Conservation (phyloP, 352 stramenopile species). For the Aphanomyces invadans region DNA sequence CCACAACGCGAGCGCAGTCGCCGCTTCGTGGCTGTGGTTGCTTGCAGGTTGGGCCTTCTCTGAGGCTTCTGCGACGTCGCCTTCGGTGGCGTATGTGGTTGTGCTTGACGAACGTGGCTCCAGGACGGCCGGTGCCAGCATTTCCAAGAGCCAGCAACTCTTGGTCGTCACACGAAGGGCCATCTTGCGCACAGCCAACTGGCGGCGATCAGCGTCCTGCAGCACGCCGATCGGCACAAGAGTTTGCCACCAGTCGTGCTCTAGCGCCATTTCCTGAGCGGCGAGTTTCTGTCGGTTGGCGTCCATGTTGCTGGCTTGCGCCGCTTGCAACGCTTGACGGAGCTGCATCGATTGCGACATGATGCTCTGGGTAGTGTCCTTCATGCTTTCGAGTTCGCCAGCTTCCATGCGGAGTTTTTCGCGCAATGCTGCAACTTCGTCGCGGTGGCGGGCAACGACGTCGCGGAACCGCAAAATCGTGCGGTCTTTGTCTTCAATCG, state of each 20-base stretch:
- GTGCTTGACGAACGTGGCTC: no score
- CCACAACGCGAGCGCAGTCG: background rate
- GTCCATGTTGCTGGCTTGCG: conserved; percentile 57
- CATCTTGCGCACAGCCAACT: background rate
- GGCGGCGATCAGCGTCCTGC: conserved; percentile 60
- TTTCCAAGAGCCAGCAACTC: background rate
- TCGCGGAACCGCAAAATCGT: conserved; percentile 78
- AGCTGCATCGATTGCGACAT: conserved; percentile 70
- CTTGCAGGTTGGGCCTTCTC: no score
- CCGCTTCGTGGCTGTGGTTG: background rate
- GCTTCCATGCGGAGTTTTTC: conserved; percentile 61
- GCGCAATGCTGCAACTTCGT: conserved; percentile 68
- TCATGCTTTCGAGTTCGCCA: conserved; percentile 61
- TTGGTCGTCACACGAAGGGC: background rate
- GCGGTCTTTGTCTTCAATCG: conserved; percentile 68
- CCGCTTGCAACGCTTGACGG: conserved; percentile 44
- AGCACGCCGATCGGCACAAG: conserved; percentile 66
- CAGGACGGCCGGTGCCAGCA: background rate
- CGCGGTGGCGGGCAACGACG: conserved; percentile 49
- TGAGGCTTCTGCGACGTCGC: no score
- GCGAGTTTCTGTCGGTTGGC: conserved; percentile 64
- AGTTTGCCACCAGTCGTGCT: conserved; percentile 58
- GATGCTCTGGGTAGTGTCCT: conserved; percentile 61
- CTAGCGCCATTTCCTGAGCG: conserved; percentile 49
- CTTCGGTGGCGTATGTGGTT: no score